phyloP scores from a whole-genome alignment of 257 asterid species.

The Paulownia fortunei region DNA sequence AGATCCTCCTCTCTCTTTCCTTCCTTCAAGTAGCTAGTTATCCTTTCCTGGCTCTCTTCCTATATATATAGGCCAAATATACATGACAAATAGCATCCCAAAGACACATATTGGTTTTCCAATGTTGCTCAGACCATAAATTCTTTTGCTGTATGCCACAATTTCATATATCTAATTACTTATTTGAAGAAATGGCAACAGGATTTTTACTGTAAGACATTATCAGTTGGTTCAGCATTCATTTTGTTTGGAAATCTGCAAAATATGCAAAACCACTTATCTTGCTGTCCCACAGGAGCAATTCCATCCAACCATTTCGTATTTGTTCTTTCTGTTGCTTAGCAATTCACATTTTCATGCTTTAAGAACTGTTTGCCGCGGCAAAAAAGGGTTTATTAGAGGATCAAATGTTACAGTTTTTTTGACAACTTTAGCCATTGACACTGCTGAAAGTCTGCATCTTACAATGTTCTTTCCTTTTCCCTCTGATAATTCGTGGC shows the following conservation, averaged over 20 bases:
- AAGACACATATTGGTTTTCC: neutral
- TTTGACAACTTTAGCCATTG: neutral
- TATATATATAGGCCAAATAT: conserved; percentile 2
- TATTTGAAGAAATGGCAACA: neutral
- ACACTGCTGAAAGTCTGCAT: neutral
- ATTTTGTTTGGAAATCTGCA: neutral
- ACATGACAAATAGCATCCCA: neutral
- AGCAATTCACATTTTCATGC: neutral
- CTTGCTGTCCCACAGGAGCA: neutral
- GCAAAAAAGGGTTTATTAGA: neutral
- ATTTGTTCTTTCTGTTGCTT: neutral
- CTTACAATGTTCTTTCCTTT: neutral
- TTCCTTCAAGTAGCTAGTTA: neutral
- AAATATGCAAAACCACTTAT: neutral
- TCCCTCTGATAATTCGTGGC: neutral
- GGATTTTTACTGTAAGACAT: neutral
- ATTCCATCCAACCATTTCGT: neutral
- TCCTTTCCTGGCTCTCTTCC: neutral
- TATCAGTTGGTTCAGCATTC: neutral
- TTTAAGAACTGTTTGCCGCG: neutral
- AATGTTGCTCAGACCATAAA: neutral
- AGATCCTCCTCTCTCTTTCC: neutral
- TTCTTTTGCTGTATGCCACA: neutral
- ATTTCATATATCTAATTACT: neutral
- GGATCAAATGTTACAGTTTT: neutral